Base-by-base conservation (phyloP, 2,329 filamentous ascomycete genomes). In the Pseudomassariella vexata region DNA sequence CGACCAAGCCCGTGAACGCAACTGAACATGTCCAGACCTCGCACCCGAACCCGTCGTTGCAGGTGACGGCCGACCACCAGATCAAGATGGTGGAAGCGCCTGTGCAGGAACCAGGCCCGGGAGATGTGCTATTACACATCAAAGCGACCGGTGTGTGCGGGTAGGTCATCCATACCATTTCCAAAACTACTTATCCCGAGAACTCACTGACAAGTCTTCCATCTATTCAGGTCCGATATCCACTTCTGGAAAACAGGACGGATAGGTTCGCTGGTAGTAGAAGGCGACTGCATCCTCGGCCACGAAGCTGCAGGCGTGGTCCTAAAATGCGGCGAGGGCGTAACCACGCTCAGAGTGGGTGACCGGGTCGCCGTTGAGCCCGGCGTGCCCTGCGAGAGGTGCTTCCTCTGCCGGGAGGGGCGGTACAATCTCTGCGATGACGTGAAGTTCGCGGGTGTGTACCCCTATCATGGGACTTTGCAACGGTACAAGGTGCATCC, bases 341-440 rank as follows among this genome's bases (percentile, higher is more conserved):
- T 81, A 10, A 60, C 55, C 8, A 52, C 15, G 9, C 6, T 28
- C n/a, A 8, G 12, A 11, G 21, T 24, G 59, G 76, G 77, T 9
- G 79, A 85, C 46, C 62, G 76, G 31, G 77, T 85, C 8, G 79
- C 79, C 4, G 57, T 85, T 11, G 79, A 85, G 45, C 77, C 78
- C 1, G 76, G 78, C 14, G 73, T 81, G 1, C 74, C 79, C 0
- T 85, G 80, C 46, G 66, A 65, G 9, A 52, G 60, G 20, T 82
- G 78, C 48, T 77, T 73, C 44, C 61, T 76, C 12, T 82, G 78
- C 47, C 54, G 55, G 30, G 66, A 68, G 17, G 78, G 76, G 3
- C 69, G 74, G 9, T 80, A 79, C 44, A 81, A 81, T 44, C 68
- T 80, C 5, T 82, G 78, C 47, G 68, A 76, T 39, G 65, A 74